These are phyloP conservation scores for Collybiopsis confluens DNA, from an alignment of 768 basidiomycete species.

Conservation along the genomic window DNA sequence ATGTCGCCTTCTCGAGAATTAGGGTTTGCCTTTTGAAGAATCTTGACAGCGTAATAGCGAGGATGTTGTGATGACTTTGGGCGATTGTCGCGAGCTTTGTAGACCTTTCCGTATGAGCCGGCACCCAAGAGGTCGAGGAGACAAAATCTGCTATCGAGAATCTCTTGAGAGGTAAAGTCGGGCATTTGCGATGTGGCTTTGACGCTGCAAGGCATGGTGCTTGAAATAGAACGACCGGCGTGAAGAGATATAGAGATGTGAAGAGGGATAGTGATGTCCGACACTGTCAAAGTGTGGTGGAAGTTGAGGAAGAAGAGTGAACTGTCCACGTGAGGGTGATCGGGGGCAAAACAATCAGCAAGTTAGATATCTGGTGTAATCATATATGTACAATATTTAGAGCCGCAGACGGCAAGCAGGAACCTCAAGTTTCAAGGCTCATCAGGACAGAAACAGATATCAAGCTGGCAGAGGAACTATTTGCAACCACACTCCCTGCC, in stretches of 20 bases:
- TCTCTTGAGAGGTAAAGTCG: slow-evolving; percentile 4
- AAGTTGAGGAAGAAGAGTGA: background rate
- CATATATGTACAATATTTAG: no score
- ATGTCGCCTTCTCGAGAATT: slow-evolving; percentile 51
- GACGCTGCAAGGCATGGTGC: background rate
- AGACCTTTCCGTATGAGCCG: slow-evolving; percentile 76
- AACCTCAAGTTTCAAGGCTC: no score
- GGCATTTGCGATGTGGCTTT: slow-evolving; percentile 1
- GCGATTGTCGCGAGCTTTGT: slow-evolving; percentile 55
- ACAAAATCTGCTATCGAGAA: slow-evolving; percentile 46
- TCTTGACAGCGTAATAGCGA: slow-evolving; percentile 68
- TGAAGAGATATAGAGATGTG: background rate
- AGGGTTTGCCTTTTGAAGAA: slow-evolving; percentile 54
- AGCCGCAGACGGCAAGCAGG: no score
- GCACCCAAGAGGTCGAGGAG: slow-evolving; percentile 61
- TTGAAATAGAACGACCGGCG: slow-evolving; percentile 1
- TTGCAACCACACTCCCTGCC: background rate
- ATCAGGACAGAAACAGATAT: no score
- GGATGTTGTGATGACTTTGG: slow-evolving; percentile 25
- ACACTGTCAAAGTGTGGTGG: slow-evolving; percentile 7
- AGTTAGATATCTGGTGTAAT: no score
- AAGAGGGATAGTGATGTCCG: background rate
- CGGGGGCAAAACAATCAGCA: no score
- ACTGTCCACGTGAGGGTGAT: no score
- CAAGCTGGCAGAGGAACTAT: no score